Evolutionary conservation across 306 rosid species (phyloP), one percentile per base, ranked within the genome.

Genomic region (Senna siamea): DNA sequence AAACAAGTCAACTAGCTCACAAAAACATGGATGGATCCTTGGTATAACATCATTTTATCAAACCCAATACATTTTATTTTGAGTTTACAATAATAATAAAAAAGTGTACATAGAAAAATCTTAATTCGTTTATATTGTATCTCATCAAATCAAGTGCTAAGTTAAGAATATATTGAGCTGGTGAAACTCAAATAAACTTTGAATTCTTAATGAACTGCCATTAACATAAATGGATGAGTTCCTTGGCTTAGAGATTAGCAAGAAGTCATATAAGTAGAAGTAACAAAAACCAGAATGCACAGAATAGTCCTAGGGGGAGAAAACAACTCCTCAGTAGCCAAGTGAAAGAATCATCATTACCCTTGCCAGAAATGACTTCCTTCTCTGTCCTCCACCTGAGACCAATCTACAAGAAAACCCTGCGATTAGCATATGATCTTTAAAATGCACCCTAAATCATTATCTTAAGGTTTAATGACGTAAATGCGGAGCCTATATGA

Each of bases 371-470:
- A 35, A 85, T 73, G 9, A 93, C 98, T 84, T 93, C 98, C 84
- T 91, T 91, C 79, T 93, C 96, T 34, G 89, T 87, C 83, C 98
- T 87, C 98, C 98, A 93, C 69, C 97, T 87, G 76, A 93, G 91
- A 66, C 98, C 98, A 91, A 93, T 88, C 97, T 93, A 80, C 40
- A 55, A 60, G 58, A 23, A 66, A 78, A 80, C 10, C 54, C 75
- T 65, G 63, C 47, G 44, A 63, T 76, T 77, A 77, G 77, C 77
- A 72, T 60, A 32, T 17, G 60, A 73, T 43, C 60, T 15, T 66
- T 19, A 58, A 52, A 69, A 38, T 78, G 76, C 66, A 74, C 55
- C 46, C 44, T 18, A 10, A 43, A 32, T 37, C 4, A 40, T 46
- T 19, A 44, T 51, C 55, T 47, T 18, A 17, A 55, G 56, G 28